Base-by-base conservation (phyloP, 1,284 basidiomycete species). In the Cerrena zonata region DNA sequence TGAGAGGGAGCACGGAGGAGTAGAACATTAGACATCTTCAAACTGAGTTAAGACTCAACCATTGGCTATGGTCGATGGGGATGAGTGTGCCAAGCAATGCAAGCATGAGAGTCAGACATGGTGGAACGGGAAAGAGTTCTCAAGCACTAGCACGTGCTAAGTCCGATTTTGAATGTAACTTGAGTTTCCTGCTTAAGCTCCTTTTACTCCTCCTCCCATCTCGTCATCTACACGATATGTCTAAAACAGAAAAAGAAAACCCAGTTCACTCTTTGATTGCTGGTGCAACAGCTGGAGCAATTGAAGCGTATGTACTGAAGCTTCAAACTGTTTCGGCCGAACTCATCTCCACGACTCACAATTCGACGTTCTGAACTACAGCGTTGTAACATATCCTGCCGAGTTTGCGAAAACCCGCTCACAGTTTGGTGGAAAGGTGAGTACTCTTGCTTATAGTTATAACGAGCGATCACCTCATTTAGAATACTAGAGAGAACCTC, bases 391-490 rank as follows among this genome's bases (percentile, higher is more conserved):
- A n/a, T 94, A 93, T 59, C 94, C 95, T 0, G 89, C 93, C 4
- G 95, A 99, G 65, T 94, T 84, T 61, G 86, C 94, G 51, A 97
- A 97, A 64, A 91, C 89, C 23, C 78, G 88, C 15, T 83, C 86
- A 2, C 89, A 91, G 66, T 90, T 91, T 56, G 77, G 80, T 44
- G 89, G 87, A 38, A 81, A 89, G 76, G 86, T 82, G 25, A 22
- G 71, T 58, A 4, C 40, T 26, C 15, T 38, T 25, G 18, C 48
- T 21, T 23, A 15, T 46, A 24, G 18, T 25, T 15, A 24, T 40
- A 25, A 23, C 24, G 19, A 5, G 39, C 19, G 10, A 19, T 36
- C 22, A 38, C 22, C 39, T 22, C 4, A 34, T n/a, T 10, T 19
- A 19, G 21, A 40, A 25, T 59, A 21, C 36, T 39, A 86, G 84